Percentiles rank a stretch among this genome's conserved stretches.
Conservation (phyloP, 192 early-diverging fungal species). For the Lobulomyces angularis region DNA sequence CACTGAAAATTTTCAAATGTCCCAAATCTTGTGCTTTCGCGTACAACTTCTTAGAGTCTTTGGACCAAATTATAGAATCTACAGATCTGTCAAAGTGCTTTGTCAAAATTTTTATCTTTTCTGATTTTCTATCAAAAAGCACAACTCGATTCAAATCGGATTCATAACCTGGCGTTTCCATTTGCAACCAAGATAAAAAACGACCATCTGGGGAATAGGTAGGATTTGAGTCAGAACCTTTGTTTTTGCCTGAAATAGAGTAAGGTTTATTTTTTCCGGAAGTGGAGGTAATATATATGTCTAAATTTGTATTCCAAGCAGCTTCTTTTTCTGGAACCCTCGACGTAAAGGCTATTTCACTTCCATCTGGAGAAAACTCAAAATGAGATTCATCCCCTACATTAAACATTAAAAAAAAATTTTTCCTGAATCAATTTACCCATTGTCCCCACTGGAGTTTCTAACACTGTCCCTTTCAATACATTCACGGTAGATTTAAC, state of each 20-base stretch:
- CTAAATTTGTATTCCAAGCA: constrained; percentile 66
- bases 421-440: constrained; percentile 43
- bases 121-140: constrained; percentile 29
- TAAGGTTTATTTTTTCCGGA: constrained; percentile 29
- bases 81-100: constrained; percentile 45
- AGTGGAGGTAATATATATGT: constrained; percentile 52
- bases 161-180: constrained; percentile 57
- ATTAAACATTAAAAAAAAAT: constrained; percentile 48
- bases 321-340: constrained; percentile 46
- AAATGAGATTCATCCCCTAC: constrained; percentile 27
- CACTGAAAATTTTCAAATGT: constrained; percentile 44
- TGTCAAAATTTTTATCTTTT: constrained; percentile 15
- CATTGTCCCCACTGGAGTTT: constrained; percentile 20
- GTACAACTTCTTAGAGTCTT: constrained; percentile 37
- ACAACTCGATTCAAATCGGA: constrained; percentile 63
- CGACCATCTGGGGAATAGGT: constrained; percentile 51
- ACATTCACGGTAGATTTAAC: constrained; percentile 40
- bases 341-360: constrained; percentile 55
- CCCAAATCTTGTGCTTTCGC: constrained; percentile 57
- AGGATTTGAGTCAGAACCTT: constrained; percentile 51
- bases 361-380: not conserved
- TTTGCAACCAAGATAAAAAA: constrained; percentile 61
- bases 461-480: constrained; percentile 29
- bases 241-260: constrained; percentile 25
- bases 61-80: constrained; percentile 41